Evolutionary conservation across 345 rosid genomes (phyloP), one percentile per base, ranked within the genome.

Genomic region (Pugionium cornutum): DNA sequence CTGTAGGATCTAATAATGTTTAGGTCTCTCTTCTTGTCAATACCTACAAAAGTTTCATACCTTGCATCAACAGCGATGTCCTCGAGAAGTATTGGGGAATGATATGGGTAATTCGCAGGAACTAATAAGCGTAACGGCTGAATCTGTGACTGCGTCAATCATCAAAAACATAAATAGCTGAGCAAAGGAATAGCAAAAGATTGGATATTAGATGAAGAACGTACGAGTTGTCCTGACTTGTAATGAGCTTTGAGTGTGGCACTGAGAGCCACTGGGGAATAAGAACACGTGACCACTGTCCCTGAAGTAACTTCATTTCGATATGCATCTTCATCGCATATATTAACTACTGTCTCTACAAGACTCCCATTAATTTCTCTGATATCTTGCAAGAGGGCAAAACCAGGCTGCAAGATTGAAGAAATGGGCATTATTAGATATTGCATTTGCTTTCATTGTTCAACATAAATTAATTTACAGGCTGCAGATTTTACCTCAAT

Each of bases 61-160:
- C 89, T 79, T 25, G 74, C 75, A 53, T 90, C 92, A 60, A 64
- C 82, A 4, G 83, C 76, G 62, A 81, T 33, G 46, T 83, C 80
- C 67, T 89, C 96, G 8, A 83, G 52, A 10, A 84, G 68, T 46
- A 86, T 57, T 0, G 95, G 90, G 2, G 95, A 84, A 70, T 86
- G 79, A 59, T 67, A 74, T 10, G 97, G 95, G 56, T 90, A 90
- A 77, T 77, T 75, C 41, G 76, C 27, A 6, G 95, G 95, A 64
- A 88, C 81, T 42, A 87, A 83, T 78, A 87, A 62, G 30, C 83
- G 79, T 43, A 90, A 62, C 7, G 97, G 97, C 69, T 83, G 86
- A 75, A 90, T 86, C 55, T 82, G 89, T 10, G 86, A 79, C 97
- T 87, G 82, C 75, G 75, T 34, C 53, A 57, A 48, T 34, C 52